phyloP scores from a whole-genome alignment of 306 rosid genomes.

The Spatholobus suberectus region DNA sequence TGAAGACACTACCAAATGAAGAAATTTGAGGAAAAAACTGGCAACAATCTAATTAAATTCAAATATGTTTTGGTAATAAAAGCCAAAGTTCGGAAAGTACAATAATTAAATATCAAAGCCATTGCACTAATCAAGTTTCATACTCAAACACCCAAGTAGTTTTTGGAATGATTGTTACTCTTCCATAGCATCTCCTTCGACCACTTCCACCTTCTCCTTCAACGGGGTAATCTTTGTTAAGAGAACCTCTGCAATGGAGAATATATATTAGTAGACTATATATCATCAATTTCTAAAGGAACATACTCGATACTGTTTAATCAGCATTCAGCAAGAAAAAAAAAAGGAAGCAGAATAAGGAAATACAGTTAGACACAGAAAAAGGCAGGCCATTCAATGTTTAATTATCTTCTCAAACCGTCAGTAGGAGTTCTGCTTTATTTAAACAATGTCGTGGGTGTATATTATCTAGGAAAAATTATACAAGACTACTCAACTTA shows the following conservation, averaged over 20 bases:
- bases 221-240: constrained; percentile 80
- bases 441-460: background rate
- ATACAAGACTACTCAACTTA: background rate
- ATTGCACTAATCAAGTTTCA: constrained; percentile 36
- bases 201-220: constrained; percentile 67
- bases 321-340: background rate
- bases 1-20: background rate
- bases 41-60: constrained; percentile 4
- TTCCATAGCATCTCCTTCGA: constrained; percentile 92
- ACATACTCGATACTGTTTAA: background rate
- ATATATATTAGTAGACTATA: constrained; percentile 25
- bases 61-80: constrained; percentile 8
- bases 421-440: background rate
- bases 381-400: background rate
- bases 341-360: background rate
- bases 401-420: background rate
- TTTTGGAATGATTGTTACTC: constrained; percentile 46
- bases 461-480: background rate
- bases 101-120: constrained; percentile 19
- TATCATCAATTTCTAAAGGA: background rate
- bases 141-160: background rate
- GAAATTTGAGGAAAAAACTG: background rate
- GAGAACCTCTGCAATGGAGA: constrained; percentile 77
- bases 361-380: background rate
- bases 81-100: constrained; percentile 19